Percentiles rank a stretch among this genome's conserved stretches.
Evolutionary conservation across 805 yeast species (phyloP).

Genomic region (Yarrowia bubula): DNA sequence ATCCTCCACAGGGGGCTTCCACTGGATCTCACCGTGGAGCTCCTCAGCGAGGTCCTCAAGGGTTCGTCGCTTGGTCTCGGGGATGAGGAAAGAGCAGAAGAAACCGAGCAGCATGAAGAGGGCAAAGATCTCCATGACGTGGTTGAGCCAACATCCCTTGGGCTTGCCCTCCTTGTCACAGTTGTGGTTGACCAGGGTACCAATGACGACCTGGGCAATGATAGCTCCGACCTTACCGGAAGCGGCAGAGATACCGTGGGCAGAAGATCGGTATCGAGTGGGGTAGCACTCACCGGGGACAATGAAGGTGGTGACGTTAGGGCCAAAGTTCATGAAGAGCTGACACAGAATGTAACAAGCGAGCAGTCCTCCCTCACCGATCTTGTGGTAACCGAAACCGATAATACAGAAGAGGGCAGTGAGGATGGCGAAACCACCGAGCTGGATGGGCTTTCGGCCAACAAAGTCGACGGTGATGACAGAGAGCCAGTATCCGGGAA

Average conservation of each 20-base stretch:
- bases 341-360: slow-evolving; percentile 59
- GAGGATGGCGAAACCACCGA: slow-evolving; percentile 55
- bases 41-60: slow-evolving; percentile 79
- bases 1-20: slow-evolving; percentile 13
- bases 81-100: slow-evolving; percentile 62
- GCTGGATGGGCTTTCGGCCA: slow-evolving; percentile 60
- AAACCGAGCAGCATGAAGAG: slow-evolving; percentile 84
- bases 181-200: slow-evolving; percentile 77
- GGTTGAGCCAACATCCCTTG: slow-evolving; percentile 76
- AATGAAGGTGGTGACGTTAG: slow-evolving; percentile 62
- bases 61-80: slow-evolving; percentile 90
- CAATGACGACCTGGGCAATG: slow-evolving; percentile 44
- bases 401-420: slow-evolving; percentile 55
- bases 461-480: slow-evolving; percentile 52
- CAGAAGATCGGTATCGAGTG: slow-evolving; percentile 62
- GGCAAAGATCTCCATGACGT: slow-evolving; percentile 92
- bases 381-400: slow-evolving; percentile 52
- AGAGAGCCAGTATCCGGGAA: slow-evolving; percentile 63
- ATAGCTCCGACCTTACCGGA: slow-evolving; percentile 64
- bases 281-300: slow-evolving; percentile 67
- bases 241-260: slow-evolving; percentile 67
- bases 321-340: slow-evolving; percentile 67
- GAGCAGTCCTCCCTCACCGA: slow-evolving; percentile 41
- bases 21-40: slow-evolving; percentile 65
- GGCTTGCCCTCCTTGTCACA: slow-evolving; percentile 56